phyloP scores from a whole-genome alignment of 805 yeast species.

The Scheffersomyces lignosus region DNA sequence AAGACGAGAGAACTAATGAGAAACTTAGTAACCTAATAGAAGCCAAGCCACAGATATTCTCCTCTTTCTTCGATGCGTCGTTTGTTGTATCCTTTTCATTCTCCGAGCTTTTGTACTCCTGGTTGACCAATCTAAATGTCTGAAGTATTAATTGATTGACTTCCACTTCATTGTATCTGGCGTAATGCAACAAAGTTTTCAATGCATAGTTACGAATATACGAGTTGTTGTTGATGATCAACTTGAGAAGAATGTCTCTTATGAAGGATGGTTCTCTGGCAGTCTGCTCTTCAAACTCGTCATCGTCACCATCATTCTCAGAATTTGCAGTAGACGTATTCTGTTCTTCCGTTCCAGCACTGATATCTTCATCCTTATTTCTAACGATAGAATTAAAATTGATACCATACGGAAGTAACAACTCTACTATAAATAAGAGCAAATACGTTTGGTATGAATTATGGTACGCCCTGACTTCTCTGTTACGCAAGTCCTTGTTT shows the following conservation, averaged over 20 bases:
- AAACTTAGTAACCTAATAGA: slow-evolving; percentile 29
- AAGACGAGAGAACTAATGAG: slow-evolving; percentile 35
- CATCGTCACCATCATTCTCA: slow-evolving; percentile 13
- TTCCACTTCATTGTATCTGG: slow-evolving; percentile 31
- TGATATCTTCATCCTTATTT: slow-evolving; percentile 7
- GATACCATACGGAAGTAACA: slow-evolving; percentile 36
- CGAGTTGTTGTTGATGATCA: slow-evolving; percentile 32
- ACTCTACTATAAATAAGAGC: slow-evolving; percentile 28
- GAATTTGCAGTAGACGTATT: not conserved
- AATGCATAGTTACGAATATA: slow-evolving; percentile 38
- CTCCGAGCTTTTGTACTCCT: slow-evolving; percentile 22
- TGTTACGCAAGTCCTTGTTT: slow-evolving; percentile 14
- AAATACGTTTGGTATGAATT: slow-evolving; percentile 37
- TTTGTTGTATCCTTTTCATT: slow-evolving; percentile 6
- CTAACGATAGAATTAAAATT: slow-evolving; percentile 26
- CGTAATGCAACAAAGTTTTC: slow-evolving; percentile 29
- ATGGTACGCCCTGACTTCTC: slow-evolving; percentile 26
- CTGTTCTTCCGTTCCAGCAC: slow-evolving; percentile 4
- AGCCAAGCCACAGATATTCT: slow-evolving; percentile 17
- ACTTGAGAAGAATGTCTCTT: slow-evolving; percentile 28
- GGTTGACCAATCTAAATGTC: slow-evolving; percentile 28
- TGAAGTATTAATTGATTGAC: slow-evolving; percentile 34
- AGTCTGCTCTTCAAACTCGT: slow-evolving; percentile 14
- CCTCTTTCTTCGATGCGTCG: slow-evolving; percentile 7
- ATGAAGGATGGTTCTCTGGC: slow-evolving; percentile 23